Base-by-base conservation (phyloP, 2,329 filamentous ascomycete species). In the Ophiocordyceps camponoti-leonardi region DNA sequence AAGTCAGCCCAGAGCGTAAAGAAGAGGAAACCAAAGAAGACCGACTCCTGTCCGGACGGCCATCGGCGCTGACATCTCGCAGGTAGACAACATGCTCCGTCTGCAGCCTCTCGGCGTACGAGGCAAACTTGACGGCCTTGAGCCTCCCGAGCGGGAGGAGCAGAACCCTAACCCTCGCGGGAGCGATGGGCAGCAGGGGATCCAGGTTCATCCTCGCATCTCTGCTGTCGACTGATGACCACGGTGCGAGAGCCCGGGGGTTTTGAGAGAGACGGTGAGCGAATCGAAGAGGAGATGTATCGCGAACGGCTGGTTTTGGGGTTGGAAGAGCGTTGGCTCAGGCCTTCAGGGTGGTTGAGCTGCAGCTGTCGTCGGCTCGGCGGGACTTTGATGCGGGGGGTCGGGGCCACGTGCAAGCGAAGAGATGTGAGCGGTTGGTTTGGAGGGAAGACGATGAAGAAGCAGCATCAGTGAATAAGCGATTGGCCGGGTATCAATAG, bases 111-210 rank as follows among this genome's bases (percentile, higher is more conserved):
- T 82, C 75, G 51, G 90, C 74, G 61, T 94, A 94, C 51, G 73
- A 71, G 54, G 79, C 65, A 63, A 95, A 96, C 48, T 84, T 77
- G 45, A 83, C 80, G 49, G 81, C 77, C 61, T 81, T 88, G 61
- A 96, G 92, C 58, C 77, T 81, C 45, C 90, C 90, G 53, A 94
- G 72, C 46, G 92, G 92, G 49, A 96, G 70, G 48, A 94, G 75
- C 54, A 95, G 76, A 50, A 83, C 86, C 68, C 85, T 84, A 59
- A 96, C 79, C 73, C 85, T 83, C 67, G 87, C 90, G 61, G 87
- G 87, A 64, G 88, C 84, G 68, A 88, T 79, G 64, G 90, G 87
- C 62, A 88, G 83, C 62, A 94, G 77, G 64, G 85, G 81, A 71
- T 95, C 90, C 67, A 84, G 74, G 68, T 77, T 81, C 87, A 94